phyloP scores from a whole-genome alignment of 169 alveolate genomes.

The Eimeria brunetti region DNA sequence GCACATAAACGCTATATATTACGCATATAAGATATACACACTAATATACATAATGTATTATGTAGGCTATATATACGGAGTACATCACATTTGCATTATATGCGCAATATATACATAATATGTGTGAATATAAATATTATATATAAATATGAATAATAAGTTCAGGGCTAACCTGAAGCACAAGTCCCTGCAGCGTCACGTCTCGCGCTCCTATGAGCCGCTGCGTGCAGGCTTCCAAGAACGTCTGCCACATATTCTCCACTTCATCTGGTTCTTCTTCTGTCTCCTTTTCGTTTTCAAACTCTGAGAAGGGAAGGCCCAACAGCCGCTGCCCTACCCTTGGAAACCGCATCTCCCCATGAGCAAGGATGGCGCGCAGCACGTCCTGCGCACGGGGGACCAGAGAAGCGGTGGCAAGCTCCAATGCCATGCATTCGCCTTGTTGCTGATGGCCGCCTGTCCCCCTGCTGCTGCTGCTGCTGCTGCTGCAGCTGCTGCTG shows the following conservation, averaged over 20 bases:
- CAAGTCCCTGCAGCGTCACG: conserved; percentile 34
- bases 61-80: too few relatives aligned
- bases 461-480: background rate
- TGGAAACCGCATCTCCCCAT: conserved; percentile 28
- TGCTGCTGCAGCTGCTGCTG: background rate
- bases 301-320: conserved; percentile 10
- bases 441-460: background rate
- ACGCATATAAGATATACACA: background rate
- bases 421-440: background rate
- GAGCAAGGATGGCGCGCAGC: conserved; percentile 44
- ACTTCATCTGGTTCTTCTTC: background rate
- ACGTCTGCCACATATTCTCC: conserved; percentile 3
- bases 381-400: conserved; percentile 67
- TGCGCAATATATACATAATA: too few relatives aligned
- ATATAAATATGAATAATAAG: background rate
- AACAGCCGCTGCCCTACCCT: conserved; percentile 17
- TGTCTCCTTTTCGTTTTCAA: background rate
- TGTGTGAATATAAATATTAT: too few relatives aligned
- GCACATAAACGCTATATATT: background rate
- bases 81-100: too few relatives aligned
- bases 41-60: too few relatives aligned
- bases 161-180: conserved; percentile 26
- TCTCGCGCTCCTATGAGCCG: conserved; percentile 54
- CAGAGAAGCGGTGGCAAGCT: background rate
- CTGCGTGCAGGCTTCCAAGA: conserved; percentile 42